These are phyloP conservation scores for Epichloe uncinata DNA, from an alignment of 2,329 filamentous ascomycete genomes.

Conservation along the genomic window DNA sequence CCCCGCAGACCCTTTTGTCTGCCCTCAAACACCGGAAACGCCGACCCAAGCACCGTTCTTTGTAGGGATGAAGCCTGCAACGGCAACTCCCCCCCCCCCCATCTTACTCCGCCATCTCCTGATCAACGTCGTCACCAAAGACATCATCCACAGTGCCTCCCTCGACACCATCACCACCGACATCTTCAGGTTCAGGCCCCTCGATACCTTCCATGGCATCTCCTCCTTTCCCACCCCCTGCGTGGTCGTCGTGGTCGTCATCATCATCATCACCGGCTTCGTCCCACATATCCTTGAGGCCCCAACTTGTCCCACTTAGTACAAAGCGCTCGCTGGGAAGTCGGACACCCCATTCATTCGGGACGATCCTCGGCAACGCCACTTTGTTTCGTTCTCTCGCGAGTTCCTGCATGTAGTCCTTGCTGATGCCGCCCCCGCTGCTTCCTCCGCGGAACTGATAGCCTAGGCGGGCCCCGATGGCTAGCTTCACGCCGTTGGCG, in stretches of 20 bases:
- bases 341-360: slow-evolving; percentile 54
- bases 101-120: slow-evolving; percentile 41
- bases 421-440: slow-evolving; percentile 42
- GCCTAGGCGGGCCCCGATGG: slow-evolving; percentile 53
- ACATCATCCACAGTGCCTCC: slow-evolving; percentile 40
- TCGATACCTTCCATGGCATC: slow-evolving; percentile 39
- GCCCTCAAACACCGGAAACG: slow-evolving; percentile 7
- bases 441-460: slow-evolving; percentile 53
- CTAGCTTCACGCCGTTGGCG: slow-evolving; percentile 56
- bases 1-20: not conserved
- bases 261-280: slow-evolving; percentile 31
- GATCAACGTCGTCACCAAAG: slow-evolving; percentile 39
- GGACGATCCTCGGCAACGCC: slow-evolving; percentile 46
- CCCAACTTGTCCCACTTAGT: slow-evolving; percentile 52
- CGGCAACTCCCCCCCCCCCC: not conserved
- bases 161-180: slow-evolving; percentile 33
- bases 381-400: slow-evolving; percentile 57
- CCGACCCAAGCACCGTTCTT: not conserved
- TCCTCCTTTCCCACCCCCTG: slow-evolving; percentile 27
- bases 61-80: not conserved
- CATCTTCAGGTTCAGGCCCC: slow-evolving; percentile 26
- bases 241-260: slow-evolving; percentile 28
- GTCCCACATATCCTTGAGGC: slow-evolving; percentile 45
- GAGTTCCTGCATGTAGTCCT: slow-evolving; percentile 67
- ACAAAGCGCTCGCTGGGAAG: slow-evolving; percentile 57